A percentile compares a stretch with the other conserved stretches of the same genome.
Evolutionary conservation across 179 eudicot genomes (phyloP).

Genomic region (Pouteria campechiana): DNA sequence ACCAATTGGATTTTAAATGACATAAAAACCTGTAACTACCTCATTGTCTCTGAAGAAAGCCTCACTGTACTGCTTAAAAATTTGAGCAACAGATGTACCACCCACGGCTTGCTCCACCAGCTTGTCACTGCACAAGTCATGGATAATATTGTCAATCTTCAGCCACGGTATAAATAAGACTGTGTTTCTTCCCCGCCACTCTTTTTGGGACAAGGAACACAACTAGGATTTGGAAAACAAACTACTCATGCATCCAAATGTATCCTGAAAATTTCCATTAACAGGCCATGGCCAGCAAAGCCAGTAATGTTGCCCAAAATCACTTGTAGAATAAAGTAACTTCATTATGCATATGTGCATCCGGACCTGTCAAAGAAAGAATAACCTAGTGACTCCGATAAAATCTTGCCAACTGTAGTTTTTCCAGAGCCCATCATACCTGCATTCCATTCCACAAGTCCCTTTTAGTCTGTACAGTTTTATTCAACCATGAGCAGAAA

Average conservation of each 20-base stretch:
- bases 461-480: no score
- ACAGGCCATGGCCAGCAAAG: no score
- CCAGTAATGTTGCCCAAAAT: no score
- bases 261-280: no score
- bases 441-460: background rate
- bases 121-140: slow-evolving; percentile 12
- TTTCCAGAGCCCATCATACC: slow-evolving; percentile 26
- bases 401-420: slow-evolving; percentile 17
- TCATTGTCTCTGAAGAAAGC: slow-evolving; percentile 10
- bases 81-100: slow-evolving; percentile 12
- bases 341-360: no score
- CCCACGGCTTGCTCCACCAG: slow-evolving; percentile 12
- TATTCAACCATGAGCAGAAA: background rate
- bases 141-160: no score
- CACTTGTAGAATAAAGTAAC: no score
- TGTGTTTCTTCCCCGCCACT: background rate
- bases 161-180: background rate
- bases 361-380: slow-evolving; percentile 20
- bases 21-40: no score
- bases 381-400: slow-evolving; percentile 15
- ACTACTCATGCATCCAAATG: no score
- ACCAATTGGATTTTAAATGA: no score
- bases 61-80: slow-evolving; percentile 14
- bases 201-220: background rate
- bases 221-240: background rate